Percentiles rank a stretch among this genome's conserved stretches.
phyloP scores from a whole-genome alignment of 108 stramenopile species.

The Schizochytrium sp. region DNA sequence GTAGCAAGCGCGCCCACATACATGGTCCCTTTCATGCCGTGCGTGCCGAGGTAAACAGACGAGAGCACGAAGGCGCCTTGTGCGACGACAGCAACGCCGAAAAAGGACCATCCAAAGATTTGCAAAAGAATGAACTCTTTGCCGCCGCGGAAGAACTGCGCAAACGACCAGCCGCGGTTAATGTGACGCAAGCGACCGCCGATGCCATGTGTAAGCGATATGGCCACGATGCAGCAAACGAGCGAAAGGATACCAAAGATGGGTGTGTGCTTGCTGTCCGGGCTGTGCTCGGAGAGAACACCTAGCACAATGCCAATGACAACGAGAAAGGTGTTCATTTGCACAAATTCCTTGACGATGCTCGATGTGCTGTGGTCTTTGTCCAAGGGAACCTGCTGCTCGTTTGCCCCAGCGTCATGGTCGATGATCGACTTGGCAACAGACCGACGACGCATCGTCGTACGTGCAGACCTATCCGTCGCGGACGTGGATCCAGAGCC shows the following conservation, averaged over 20 bases:
- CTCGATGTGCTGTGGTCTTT: background rate
- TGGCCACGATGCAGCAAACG: slow-evolving; percentile 8
- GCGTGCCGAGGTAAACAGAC: background rate
- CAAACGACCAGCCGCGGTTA: background rate
- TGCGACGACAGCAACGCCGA: background rate
- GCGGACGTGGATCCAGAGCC: background rate
- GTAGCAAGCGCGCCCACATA: background rate
- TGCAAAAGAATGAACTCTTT: background rate
- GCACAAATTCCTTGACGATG: background rate
- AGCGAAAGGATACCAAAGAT: background rate
- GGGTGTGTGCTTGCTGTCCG: background rate
- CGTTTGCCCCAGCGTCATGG: background rate
- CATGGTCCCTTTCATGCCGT: background rate
- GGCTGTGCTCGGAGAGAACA: background rate
- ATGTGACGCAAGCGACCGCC: background rate
- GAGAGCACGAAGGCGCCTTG: background rate
- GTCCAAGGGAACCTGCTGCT: background rate
- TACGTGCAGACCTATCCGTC: too few relatives aligned
- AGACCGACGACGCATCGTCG: background rate
- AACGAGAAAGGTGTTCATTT: background rate
- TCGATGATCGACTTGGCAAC: background rate
- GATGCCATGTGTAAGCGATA: background rate
- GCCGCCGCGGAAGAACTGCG: background rate
- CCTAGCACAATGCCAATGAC: background rate
- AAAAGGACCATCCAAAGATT: background rate